Evolutionary conservation across 345 rosid genomes (phyloP), one percentile per base, ranked within the genome.

Genomic region (Gossypioides kirkii): DNA sequence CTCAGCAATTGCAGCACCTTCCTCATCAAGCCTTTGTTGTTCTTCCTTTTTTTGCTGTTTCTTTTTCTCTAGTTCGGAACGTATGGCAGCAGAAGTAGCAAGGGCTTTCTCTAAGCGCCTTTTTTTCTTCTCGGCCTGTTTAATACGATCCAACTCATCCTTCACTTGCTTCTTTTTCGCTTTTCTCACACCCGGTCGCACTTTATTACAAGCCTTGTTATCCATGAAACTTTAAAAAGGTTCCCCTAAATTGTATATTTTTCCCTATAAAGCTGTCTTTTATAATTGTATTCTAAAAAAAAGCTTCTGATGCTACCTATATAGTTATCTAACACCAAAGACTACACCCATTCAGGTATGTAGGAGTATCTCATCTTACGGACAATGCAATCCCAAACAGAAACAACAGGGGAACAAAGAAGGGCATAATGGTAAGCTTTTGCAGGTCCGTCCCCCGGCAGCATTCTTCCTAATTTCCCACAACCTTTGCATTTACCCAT

Each of bases 311-410:
- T 64, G 42, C 62, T 82, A 72, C 80, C 78, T 73, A 82, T 80
- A 62, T 73, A 73, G 61, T 53, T 46, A 67, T 70, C 42, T 28
- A 68, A 78, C 61, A 68, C 71, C 66, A 73, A 32, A 82, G 56
- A 79, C 97, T 95, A 92, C 98, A 95, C 98, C 98, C 97, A 95
- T 90, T 95, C 98, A 23, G 99, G 98, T 87, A 91, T 87, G 90
- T 77, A 88, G 78, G 99, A 92, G 71, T 95, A 95, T 88, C 97
- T 92, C 98, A 92, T 95, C 68, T 88, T 91, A 74, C 99, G 94
- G 61, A 95, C 96, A 81, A 86, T 77, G 77, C 99, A 95, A 80
- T 91, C 98, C 99, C 99, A 95, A 83, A 91, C 87, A 74, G 99
- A 95, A 76, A 95, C 93, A 76, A 88, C 91, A 1, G 99, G 99